Evolutionary conservation across 2,329 filamentous ascomycete genomes (phyloP), one percentile per base, ranked within the genome.

Genomic region (Dryadomyces sulphureus): DNA sequence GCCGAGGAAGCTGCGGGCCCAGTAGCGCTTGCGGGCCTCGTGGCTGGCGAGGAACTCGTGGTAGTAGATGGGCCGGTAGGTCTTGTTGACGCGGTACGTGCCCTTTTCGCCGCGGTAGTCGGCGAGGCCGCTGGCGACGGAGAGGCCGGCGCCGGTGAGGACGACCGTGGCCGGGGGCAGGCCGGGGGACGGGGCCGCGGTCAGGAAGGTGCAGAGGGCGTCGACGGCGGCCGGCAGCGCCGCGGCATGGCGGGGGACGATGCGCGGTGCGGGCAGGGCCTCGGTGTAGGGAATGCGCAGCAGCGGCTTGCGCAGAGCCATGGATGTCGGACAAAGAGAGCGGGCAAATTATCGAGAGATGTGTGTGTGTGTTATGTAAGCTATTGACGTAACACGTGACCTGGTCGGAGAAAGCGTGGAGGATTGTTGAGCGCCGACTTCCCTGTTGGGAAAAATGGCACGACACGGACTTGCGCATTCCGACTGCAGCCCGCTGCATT

Each of bases 241-340:
- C 41, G 69, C 71, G 43, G 90, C 89, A 50, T 75, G 77, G 41
- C 71, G 62, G 4, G 92, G 92, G 49, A 87, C 72, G 59, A 92
- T 79, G 45, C 72, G 74, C 3, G 89, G 84, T 22, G 80, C 68
- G 21, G 89, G 79, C 46, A 95, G 73, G 38, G 84, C 80, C 53
- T 84, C 79, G 58, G 87, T 94, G 61, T 90, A 96, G 49, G 90
- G 90, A 56, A 96, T 93, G 54, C 88, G 81, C 67, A 94, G 81
- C 48, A 87, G 74, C 56, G 81, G 75, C 62, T 76, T 82, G 62
- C 72, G 73, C 78, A 84, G 81, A 56, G 57, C 49, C 46, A 45
- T 44, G 4, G 32, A 6, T 4, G 8, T 7, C 3, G 11, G 11
- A 11, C 17, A 43, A 32, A 9, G 27, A 32, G 4, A 8, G 27